These are phyloP conservation scores for Rhinocladiella similis DNA, from an alignment of 2,329 filamentous ascomycete genomes.

Conservation along the genomic window DNA sequence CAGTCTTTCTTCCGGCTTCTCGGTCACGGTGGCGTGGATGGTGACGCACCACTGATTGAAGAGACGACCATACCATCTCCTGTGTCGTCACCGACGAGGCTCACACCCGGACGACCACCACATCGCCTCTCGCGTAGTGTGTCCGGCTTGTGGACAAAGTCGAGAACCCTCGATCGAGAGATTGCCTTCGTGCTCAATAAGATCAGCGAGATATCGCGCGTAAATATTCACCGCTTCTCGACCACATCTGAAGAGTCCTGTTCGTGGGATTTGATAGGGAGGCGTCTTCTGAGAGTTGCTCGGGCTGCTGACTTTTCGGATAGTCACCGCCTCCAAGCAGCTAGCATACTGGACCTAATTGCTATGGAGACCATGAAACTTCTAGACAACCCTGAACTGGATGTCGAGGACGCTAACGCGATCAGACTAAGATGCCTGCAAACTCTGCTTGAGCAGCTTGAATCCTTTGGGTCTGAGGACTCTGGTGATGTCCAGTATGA, in stretches of 20 bases:
- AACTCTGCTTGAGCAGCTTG: slow-evolving; percentile 21
- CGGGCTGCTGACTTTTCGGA: slow-evolving; percentile 39
- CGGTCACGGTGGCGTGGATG: slow-evolving; percentile 39
- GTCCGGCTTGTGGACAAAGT: slow-evolving; percentile 42
- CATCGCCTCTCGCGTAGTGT: slow-evolving; percentile 42
- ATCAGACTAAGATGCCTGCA: slow-evolving; percentile 23
- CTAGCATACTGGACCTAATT: slow-evolving; percentile 59
- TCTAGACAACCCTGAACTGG: slow-evolving; percentile 35
- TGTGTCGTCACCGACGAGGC: slow-evolving; percentile 39
- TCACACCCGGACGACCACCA: slow-evolving; percentile 32
- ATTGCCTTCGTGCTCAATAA: slow-evolving; percentile 65
- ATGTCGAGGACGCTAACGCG: slow-evolving; percentile 15
- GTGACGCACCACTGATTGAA: slow-evolving; percentile 33
- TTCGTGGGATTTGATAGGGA: slow-evolving; percentile 72
- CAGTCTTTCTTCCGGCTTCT: slow-evolving; percentile 23
- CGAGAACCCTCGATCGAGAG: slow-evolving; percentile 45
- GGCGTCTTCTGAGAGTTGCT: slow-evolving; percentile 52
- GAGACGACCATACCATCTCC: slow-evolving; percentile 31
- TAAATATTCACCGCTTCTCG: slow-evolving; percentile 74
- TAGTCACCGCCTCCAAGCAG: slow-evolving; percentile 52
- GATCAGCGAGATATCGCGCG: slow-evolving; percentile 68
- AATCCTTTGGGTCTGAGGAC: slow-evolving; percentile 5
- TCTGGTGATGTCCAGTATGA: slow-evolving; percentile 34
- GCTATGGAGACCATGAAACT: slow-evolving; percentile 46
- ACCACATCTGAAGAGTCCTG: slow-evolving; percentile 65